Evolutionary conservation across 345 rosid genomes (phyloP), one percentile per base, ranked within the genome.

Genomic region (Adansonia digitata): DNA sequence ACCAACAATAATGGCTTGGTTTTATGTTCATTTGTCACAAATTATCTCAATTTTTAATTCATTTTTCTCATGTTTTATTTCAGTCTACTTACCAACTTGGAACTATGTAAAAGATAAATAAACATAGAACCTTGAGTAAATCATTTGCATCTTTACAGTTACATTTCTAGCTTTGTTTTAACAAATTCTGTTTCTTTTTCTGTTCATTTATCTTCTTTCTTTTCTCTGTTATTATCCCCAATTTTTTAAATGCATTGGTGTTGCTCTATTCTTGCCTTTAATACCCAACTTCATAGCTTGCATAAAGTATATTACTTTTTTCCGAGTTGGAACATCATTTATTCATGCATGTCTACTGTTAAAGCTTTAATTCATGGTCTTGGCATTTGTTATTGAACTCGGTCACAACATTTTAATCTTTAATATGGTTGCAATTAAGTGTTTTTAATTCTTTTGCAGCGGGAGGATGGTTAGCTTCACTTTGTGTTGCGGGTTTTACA

Each of bases 381-480:
- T 72, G 13, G 2, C 37, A 3, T 43, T 53, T 57, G 35, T 39
- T 42, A 5, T 52, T 20, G 14, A 22, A 65, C 0, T 11, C 14
- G 35, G 17, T 15, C 6, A 46, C 4, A 14, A 43, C 59, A 27
- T 46, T 20, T 20, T 43, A 24, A n/a, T 2, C 40, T 22, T 74
- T 67, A 45, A 67, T 43, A 45, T 67, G 45, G 71, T 45, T 26
- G 22, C 53, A 67, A 43, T 24, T 67, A 67, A 66, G 53, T 43
- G 34, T 40, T 24, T 37, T 65, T 77, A 2, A 26, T 43, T 49
- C 56, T 46, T 72, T 75, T 81, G 77, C 86, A 94, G 98, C 85
- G 26, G 95, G 88, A 75, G 98, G 97, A 37, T 94, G 98, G 98
- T 76, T 94, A 77, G 97, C 98, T 66, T 89, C 98, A 34, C 94